phyloP scores from a whole-genome alignment of 768 basidiomycete species.

The Lentinula boryana region DNA sequence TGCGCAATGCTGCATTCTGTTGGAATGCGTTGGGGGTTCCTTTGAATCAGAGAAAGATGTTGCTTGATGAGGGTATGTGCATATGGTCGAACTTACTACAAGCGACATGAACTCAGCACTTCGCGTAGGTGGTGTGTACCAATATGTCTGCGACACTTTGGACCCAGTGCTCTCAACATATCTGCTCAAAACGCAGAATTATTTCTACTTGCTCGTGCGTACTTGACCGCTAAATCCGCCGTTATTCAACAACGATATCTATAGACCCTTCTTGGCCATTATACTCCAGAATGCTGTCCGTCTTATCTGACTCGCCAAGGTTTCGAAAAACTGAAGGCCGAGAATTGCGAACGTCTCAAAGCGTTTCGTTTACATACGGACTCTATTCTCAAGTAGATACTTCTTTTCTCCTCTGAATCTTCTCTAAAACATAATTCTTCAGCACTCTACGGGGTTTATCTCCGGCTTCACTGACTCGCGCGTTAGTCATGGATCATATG shows the following conservation, averaged over 20 bases:
- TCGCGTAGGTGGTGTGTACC: constrained; percentile 18
- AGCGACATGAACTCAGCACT: too few species aligned
- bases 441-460: constrained; percentile 25
- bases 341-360: background rate
- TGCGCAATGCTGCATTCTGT: constrained; percentile 36
- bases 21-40: constrained; percentile 67
- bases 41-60: constrained; percentile 43
- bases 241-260: background rate
- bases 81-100: background rate
- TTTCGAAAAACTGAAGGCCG: background rate
- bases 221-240: background rate
- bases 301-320: background rate
- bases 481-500: constrained; percentile 56
- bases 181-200: constrained; percentile 3
- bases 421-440: background rate
- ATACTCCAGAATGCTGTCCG: background rate
- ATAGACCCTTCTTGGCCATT: background rate
- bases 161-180: constrained; percentile 17
- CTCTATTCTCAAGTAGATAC: background rate
- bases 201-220: background rate
- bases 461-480: constrained; percentile 38
- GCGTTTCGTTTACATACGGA: constrained; percentile 1
- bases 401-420: background rate
- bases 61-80: constrained; percentile 24
- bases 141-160: constrained; percentile 32